Base-by-base conservation (phyloP, 768 basidiomycete genomes). In the Amanita exitialis region DNA sequence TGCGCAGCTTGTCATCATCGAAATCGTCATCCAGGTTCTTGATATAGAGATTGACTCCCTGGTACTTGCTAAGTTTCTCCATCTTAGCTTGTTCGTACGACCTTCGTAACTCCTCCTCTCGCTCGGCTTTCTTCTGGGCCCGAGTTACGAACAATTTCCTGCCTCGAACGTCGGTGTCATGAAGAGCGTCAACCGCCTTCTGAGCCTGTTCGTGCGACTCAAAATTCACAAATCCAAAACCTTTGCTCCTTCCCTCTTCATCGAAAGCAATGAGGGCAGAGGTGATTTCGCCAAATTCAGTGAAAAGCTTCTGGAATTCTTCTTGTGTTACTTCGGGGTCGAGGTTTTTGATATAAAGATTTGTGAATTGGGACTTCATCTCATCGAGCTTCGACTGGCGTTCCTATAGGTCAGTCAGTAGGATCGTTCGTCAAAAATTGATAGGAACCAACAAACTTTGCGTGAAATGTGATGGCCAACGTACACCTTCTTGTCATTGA, bases 401-500 rank as follows among this genome's bases (percentile, higher is more conserved):
- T 71, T 98, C 96, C 83, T 90, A 49, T 1, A 51, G 9, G 8
- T 7, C 8, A 44, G 7, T 18, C 47, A 42, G 51, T 34, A 12
- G 8, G 18, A 39, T 35, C 28, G 21, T 43, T 13, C 18, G 12
- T 15, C 23, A 34, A 28, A 34, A 6, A 8, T 23, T 2, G n/a
- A 52, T 8, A 51, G 6, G 25, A 9, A 47, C 16, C 10, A 6
- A 66, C 74, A 15, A 21, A 84, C 87, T 84, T 95, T 96, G 77
- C 90, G 90, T 54, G 92, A 90, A 65, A 98, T 88, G 71, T 99
- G 95, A 63, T 92, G 80, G 50, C 96, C 96, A 58, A 99, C 96
- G 61, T 85, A 99, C 58, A 99, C 96, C 76, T 98, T 97, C 74
- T 96, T 97, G 76, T 99, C 96, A 70, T 98, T 98, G 65, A 99